These are phyloP conservation scores for Colletotrichum australisinense DNA, from an alignment of 2,329 filamentous ascomycete genomes.

Conservation along the genomic window DNA sequence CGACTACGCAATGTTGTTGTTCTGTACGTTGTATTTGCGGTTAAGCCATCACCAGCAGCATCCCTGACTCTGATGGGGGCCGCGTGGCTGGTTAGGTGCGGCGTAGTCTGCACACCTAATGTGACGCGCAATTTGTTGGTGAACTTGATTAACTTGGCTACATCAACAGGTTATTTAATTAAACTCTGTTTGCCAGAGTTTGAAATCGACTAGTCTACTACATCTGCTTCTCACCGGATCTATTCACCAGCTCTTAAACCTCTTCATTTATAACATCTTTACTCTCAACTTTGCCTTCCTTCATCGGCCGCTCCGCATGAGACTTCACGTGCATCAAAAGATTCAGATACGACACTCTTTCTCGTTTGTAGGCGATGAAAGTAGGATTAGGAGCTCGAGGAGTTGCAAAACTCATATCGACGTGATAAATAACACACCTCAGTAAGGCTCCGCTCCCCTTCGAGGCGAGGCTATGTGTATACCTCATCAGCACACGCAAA, in stretches of 20 bases:
- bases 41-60: not conserved
- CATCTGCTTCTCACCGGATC: too few relatives aligned
- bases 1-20: slow-evolving; percentile 2
- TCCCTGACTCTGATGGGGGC: not conserved
- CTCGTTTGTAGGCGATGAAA: not conserved
- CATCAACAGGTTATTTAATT: not conserved
- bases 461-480: too few relatives aligned
- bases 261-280: not conserved
- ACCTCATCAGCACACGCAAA: too few relatives aligned
- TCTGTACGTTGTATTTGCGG: not conserved
- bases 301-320: not conserved
- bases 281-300: not conserved
- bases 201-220: not conserved
- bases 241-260: too few relatives aligned
- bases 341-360: not conserved
- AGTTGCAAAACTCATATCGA: too few relatives aligned
- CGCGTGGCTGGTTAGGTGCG: slow-evolving; percentile 13
- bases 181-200: not conserved
- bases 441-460: too few relatives aligned
- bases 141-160: not conserved
- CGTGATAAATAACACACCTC: too few relatives aligned
- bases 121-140: not conserved
- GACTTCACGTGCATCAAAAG: not conserved
- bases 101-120: not conserved
- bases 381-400: too few relatives aligned